These are phyloP conservation scores for Phytophthora crassamura DNA, from an alignment of 352 stramenopile genomes.

Conservation along the genomic window DNA sequence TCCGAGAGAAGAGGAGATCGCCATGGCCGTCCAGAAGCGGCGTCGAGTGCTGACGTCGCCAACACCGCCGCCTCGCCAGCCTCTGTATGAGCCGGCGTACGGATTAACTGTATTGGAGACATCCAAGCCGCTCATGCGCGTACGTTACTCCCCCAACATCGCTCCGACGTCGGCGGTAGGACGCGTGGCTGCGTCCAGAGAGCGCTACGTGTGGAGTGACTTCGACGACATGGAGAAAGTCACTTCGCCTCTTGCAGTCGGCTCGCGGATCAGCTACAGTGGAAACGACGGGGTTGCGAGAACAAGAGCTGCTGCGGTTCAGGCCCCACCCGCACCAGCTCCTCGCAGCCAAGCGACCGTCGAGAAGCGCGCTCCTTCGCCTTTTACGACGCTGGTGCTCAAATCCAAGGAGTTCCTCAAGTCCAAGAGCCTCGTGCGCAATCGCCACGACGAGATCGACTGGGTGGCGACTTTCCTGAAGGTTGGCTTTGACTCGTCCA, in stretches of 20 bases:
- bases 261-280: conserved; percentile 8
- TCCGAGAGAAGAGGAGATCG: not conserved
- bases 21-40: conserved; percentile 14
- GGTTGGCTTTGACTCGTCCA: conserved; percentile 71
- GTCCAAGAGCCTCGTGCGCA: conserved; percentile 66
- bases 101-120: conserved; percentile 22
- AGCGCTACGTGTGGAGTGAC: conserved; percentile 10
- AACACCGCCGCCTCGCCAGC: not conserved
- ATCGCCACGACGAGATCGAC: conserved; percentile 80
- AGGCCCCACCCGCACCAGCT: not conserved
- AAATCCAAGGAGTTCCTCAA: conserved; percentile 75
- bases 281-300: not conserved
- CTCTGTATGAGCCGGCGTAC: conserved; percentile 26
- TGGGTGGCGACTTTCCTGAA: conserved; percentile 81
- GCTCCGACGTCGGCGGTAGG: not conserved
- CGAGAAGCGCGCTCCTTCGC: conserved; percentile 40
- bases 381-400: conserved; percentile 61
- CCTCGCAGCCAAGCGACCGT: not conserved
- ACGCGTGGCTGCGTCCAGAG: not conserved
- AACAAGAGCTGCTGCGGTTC: not conserved
- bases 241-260: not conserved
- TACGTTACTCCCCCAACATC: not conserved
- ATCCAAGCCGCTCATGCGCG: conserved; percentile 11
- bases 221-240: not conserved
- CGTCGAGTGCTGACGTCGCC: conserved; percentile 16